Evolutionary conservation across 164 flowering plant species (phyloP).

Genomic region (Vitis rupestris): DNA sequence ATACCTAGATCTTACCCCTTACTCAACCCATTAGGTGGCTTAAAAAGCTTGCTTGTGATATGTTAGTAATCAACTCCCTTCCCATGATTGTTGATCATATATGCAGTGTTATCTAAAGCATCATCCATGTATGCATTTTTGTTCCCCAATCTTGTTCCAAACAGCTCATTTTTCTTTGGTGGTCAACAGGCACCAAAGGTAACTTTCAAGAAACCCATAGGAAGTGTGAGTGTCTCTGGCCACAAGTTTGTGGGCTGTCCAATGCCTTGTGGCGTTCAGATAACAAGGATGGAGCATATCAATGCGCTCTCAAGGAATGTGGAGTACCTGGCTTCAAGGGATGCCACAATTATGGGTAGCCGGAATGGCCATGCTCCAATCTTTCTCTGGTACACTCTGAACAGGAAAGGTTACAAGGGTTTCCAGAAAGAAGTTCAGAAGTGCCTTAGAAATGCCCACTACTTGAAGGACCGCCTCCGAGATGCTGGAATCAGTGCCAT

Average conservation of each 20-base stretch:
- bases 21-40: too few species aligned
- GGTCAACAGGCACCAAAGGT: constrained; percentile 86
- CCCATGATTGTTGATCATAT: neutral
- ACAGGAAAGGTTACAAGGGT: constrained; percentile 86
- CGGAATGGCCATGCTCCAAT: constrained; percentile 96
- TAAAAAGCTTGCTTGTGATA: too few species aligned
- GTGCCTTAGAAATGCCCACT: constrained; percentile 89
- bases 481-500: constrained; percentile 83
- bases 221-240: constrained; percentile 96
- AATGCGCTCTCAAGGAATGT: constrained; percentile 86
- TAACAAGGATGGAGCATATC: constrained; percentile 85
- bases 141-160: neutral
- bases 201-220: constrained; percentile 87
- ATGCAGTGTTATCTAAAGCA: neutral
- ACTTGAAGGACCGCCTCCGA: constrained; percentile 68
- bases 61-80: neutral
- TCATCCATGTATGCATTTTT: neutral
- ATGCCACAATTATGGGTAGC: constrained; percentile 98
- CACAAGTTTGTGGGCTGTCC: constrained; percentile 98
- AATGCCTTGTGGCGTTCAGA: constrained; percentile 97
- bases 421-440: constrained; percentile 96
- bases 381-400: constrained; percentile 93
- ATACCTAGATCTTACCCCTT: too few species aligned
- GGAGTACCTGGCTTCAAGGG: constrained; percentile 94
- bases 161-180: neutral